Conservation (phyloP, 2,329 filamentous ascomycete species). For the Monosporascus sp. region DNA sequence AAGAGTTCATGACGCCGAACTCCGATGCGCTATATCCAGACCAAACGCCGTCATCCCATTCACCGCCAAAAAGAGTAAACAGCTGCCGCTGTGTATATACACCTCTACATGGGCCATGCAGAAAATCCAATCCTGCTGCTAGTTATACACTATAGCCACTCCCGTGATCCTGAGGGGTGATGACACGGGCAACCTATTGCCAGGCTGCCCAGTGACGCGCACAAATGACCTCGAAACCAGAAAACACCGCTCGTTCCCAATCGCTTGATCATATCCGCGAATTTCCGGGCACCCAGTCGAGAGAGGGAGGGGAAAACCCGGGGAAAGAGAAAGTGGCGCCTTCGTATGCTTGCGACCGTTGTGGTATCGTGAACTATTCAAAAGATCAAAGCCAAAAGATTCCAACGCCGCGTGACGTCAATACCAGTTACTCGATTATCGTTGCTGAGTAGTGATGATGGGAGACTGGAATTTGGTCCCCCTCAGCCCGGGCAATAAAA, state of each 20-base stretch:
- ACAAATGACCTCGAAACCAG: not conserved
- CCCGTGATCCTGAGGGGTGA: not conserved
- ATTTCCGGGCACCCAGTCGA: not conserved
- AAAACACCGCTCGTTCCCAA: no score
- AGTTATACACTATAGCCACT: not conserved
- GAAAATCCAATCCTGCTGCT: not conserved
- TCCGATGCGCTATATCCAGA: not conserved
- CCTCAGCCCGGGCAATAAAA: slow-evolving; percentile 1
- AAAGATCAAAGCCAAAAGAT: not conserved
- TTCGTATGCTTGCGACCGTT: slow-evolving; percentile 24
- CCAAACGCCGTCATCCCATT: not conserved
- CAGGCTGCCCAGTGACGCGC: not conserved
- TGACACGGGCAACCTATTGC: not conserved
- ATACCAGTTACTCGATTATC: slow-evolving; percentile 3
- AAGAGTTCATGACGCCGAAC: not conserved
- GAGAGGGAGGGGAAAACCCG: slow-evolving; percentile 3
- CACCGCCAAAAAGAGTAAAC: not conserved
- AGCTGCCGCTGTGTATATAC: not conserved
- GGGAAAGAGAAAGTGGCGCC: slow-evolving; percentile 21
- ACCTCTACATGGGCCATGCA: not conserved
- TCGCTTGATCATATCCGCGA: not conserved
- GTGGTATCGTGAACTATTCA: slow-evolving; percentile 17
- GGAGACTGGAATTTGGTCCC: slow-evolving; percentile 6
- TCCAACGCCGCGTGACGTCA: slow-evolving; percentile 1
- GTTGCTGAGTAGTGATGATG: not conserved